phyloP scores from a whole-genome alignment of 768 basidiomycete species.

The Suillus ampliporus region DNA sequence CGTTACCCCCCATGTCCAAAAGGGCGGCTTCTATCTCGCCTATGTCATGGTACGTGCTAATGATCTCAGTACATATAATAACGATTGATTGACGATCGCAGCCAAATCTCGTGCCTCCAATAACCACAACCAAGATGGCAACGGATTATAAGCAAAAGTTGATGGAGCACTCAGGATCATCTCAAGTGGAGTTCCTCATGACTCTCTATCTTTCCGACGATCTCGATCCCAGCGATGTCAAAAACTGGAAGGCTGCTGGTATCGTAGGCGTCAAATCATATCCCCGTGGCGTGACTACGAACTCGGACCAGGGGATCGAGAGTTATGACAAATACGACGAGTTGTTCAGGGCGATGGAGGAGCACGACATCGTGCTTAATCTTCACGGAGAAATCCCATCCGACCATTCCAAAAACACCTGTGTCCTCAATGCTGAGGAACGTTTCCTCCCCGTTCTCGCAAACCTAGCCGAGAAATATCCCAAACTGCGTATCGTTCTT shows the following conservation, averaged over 20 bases:
- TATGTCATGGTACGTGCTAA: slow-evolving; percentile 87
- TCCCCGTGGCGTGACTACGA: slow-evolving; percentile 96
- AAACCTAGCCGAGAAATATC: slow-evolving; percentile 83
- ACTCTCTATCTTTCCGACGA: slow-evolving; percentile 94
- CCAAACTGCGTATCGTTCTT: slow-evolving; percentile 90
- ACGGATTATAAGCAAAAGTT: slow-evolving; percentile 80
- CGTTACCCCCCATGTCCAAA: slow-evolving; percentile 87
- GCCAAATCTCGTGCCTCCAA: slow-evolving; percentile 94
- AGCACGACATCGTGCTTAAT: slow-evolving; percentile 92
- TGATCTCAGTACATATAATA: slow-evolving; percentile 14
- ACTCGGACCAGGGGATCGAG: slow-evolving; percentile 95
- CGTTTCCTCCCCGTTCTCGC: slow-evolving; percentile 87
- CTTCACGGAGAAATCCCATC: slow-evolving; percentile 97
- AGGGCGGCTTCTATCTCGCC: slow-evolving; percentile 89
- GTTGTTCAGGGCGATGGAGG: slow-evolving; percentile 93
- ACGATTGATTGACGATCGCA: slow-evolving; percentile 37
- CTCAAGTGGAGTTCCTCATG: slow-evolving; percentile 85
- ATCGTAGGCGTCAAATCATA: slow-evolving; percentile 94
- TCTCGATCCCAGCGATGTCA: slow-evolving; percentile 89
- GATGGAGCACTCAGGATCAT: slow-evolving; percentile 66
- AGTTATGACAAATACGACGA: slow-evolving; percentile 94
- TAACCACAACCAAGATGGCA: slow-evolving; percentile 82
- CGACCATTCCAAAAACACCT: slow-evolving; percentile 74
- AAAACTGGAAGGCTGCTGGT: slow-evolving; percentile 85
- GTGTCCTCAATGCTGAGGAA: slow-evolving; percentile 92